Conservation (phyloP, 306 rosid genomes). For the Cucurbita moschata region DNA sequence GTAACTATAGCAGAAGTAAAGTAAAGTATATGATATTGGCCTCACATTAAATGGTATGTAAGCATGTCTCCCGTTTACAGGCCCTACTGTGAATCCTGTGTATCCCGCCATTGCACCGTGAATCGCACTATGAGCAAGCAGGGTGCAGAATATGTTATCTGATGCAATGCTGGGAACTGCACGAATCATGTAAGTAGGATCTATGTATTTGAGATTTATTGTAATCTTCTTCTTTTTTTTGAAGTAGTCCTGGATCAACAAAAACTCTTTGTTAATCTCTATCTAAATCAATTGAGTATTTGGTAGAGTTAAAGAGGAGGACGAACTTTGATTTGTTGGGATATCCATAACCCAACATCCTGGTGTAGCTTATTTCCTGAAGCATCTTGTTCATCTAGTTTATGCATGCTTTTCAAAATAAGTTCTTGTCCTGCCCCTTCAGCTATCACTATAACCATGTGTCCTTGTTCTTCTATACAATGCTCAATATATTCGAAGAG, state of each 20-base stretch:
- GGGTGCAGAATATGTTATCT: conserved; percentile 55
- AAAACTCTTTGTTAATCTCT: not conserved
- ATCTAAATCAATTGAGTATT: not conserved
- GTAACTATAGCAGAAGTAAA: not conserved
- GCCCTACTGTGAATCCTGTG: conserved; percentile 56
- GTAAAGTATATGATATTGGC: not conserved
- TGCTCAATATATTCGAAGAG: conserved; percentile 41
- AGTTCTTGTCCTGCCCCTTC: conserved; percentile 68
- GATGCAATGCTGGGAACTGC: conserved; percentile 63
- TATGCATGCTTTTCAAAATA: conserved; percentile 13
- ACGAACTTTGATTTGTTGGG: conserved; percentile 48
- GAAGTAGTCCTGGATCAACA: conserved; percentile 39
- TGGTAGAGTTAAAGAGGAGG: too few relatives aligned
- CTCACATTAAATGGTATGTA: conserved; percentile 62
- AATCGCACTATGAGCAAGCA: conserved; percentile 58
- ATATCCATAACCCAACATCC: conserved; percentile 61
- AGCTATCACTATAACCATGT: conserved; percentile 70
- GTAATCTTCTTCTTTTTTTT: conserved; percentile 18
- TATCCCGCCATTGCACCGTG: conserved; percentile 77
- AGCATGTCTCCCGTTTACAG: conserved; percentile 50
- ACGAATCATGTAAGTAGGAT: conserved; percentile 76
- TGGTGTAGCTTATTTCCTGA: conserved; percentile 32
- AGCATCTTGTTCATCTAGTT: conserved; percentile 26
- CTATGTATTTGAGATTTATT: conserved; percentile 57
- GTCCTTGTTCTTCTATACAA: conserved; percentile 49